Percentiles rank a stretch among this genome's conserved stretches.
Evolutionary conservation across 352 stramenopile genomes (phyloP).

Genomic region (Globisporangium recalcitrans): DNA sequence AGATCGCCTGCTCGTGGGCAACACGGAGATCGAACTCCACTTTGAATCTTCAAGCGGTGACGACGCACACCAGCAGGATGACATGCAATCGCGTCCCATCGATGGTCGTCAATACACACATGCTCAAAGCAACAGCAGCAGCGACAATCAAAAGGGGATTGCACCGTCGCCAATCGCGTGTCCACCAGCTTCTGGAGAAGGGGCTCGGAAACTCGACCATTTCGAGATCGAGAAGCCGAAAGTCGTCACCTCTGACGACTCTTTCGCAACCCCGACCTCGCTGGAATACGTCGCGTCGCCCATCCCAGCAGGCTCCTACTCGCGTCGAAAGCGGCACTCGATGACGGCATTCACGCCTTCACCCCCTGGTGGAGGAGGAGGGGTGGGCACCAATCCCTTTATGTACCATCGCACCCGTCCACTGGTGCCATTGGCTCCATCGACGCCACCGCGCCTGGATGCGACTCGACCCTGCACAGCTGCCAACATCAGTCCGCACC

Average conservation of each 20-base stretch:
- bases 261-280: slow-evolving; percentile 17
- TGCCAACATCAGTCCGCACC: slow-evolving; percentile 19
- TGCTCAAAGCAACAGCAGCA: neutral
- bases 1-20: slow-evolving; percentile 48
- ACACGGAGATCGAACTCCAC: slow-evolving; percentile 44
- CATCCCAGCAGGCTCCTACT: slow-evolving; percentile 29
- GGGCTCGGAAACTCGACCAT: neutral
- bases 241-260: slow-evolving; percentile 24
- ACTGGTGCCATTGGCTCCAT: slow-evolving; percentile 22
- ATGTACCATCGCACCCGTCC: slow-evolving; percentile 23
- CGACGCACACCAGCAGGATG: neutral
- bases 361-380: slow-evolving; percentile 14
- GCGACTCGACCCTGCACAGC: slow-evolving; percentile 13
- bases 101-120: slow-evolving; percentile 8
- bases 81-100: slow-evolving; percentile 10
- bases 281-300: slow-evolving; percentile 61
- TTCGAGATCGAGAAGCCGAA: slow-evolving; percentile 9
- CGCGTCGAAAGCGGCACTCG: slow-evolving; percentile 45
- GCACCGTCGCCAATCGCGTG: slow-evolving; percentile 13
- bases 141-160: neutral
- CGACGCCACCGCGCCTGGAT: slow-evolving; percentile 20
- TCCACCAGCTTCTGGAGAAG: neutral
- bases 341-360: slow-evolving; percentile 28
- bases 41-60: slow-evolving; percentile 17
- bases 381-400: slow-evolving; percentile 7